phyloP scores from a whole-genome alignment of 2,329 filamentous ascomycete species.

The Penicillium fuscoglaucum region DNA sequence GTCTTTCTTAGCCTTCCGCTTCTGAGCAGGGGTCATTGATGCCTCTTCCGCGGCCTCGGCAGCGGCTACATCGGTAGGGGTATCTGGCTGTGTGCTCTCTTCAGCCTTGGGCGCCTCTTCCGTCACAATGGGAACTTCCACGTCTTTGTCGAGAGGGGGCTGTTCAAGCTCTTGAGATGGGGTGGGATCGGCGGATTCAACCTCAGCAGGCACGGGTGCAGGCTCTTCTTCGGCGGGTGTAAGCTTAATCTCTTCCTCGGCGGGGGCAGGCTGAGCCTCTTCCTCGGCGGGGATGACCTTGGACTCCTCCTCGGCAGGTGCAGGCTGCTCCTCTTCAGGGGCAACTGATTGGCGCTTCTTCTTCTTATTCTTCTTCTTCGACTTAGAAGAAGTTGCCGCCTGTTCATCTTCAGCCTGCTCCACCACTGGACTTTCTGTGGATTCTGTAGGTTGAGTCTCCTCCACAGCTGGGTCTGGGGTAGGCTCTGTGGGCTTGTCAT shows the following conservation, averaged over 20 bases:
- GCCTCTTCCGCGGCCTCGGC: conserved; percentile 5
- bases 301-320: not conserved
- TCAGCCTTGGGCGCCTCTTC: not conserved
- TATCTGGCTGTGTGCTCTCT: conserved; percentile 7
- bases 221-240: too few species aligned
- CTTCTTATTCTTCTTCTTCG: conserved; percentile 28
- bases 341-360: conserved; percentile 24
- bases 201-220: not conserved
- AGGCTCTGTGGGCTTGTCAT: conserved; percentile 1
- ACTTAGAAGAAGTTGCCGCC: conserved; percentile 1
- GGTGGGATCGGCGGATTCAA: not conserved
- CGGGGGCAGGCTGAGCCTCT: not conserved
- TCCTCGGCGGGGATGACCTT: not conserved
- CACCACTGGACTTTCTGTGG: not conserved
- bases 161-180: not conserved
- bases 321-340: conserved; percentile 2
- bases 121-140: not conserved
- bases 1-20: conserved; percentile 23
- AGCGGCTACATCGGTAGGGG: not conserved
- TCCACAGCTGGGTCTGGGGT: not conserved
- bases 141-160: too few species aligned
- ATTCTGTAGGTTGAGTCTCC: not conserved
- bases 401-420: conserved; percentile 4
- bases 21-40: conserved; percentile 20
- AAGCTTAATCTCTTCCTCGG: not conserved